Percentiles rank a stretch among this genome's conserved stretches.
Conservation (phyloP, 2,329 filamentous ascomycete species). For the Fusarium piperis region DNA sequence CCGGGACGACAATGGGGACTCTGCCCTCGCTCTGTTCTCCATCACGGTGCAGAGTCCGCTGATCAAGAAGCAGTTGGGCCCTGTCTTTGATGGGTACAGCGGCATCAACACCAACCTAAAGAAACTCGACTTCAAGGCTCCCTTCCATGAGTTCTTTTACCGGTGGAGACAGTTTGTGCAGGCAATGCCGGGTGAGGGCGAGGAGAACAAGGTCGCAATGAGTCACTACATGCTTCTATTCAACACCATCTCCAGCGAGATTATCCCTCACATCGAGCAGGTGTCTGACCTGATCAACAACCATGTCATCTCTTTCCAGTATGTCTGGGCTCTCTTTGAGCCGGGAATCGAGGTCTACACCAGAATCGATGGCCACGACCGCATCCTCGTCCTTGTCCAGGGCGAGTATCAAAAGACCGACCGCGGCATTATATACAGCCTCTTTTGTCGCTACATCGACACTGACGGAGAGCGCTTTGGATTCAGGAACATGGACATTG, state of each 20-base stretch:
- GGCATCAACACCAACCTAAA: conserved; percentile 13
- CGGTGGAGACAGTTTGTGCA: not conserved
- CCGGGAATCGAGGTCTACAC: not conserved
- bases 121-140: conserved; percentile 3
- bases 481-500: not conserved
- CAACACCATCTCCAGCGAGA: not conserved
- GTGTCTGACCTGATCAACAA: not conserved
- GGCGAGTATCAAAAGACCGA: not conserved
- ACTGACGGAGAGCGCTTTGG: conserved; percentile 6
- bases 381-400: not conserved
- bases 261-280: conserved; percentile 5
- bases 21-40: not conserved
- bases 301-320: conserved; percentile 8
- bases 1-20: not conserved
- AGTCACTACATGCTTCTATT: conserved; percentile 6
- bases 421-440: not conserved
- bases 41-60: conserved; percentile 9
- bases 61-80: not conserved
- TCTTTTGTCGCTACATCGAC: conserved; percentile 2
- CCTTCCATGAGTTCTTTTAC: conserved; percentile 17
- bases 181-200: not conserved
- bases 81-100: not conserved
- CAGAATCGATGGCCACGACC: not conserved
- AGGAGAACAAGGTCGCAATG: not conserved
- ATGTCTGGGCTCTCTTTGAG: conserved; percentile 13